Base-by-base conservation (phyloP, 73 alveolate species). In the Stentor coeruleus region DNA sequence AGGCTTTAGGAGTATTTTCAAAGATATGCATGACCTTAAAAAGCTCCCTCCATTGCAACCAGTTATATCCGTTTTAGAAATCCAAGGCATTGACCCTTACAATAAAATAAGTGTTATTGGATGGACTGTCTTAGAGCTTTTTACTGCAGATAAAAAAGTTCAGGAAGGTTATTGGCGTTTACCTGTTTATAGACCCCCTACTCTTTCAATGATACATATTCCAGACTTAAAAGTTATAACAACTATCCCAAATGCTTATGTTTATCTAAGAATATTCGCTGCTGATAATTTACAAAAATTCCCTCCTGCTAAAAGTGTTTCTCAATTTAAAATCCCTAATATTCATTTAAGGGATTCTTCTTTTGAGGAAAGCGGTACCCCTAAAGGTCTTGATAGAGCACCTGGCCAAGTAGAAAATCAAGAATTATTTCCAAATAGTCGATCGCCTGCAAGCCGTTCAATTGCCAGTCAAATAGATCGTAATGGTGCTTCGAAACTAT, bases 81-180 rank as follows among this genome's bases (percentile, higher is more conserved):
- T 94, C 15, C 90, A 94, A 73, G 91, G 89, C n/a, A 95, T 96
- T 1, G 89, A 88, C 77, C 35, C 79, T 74, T 57, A 74, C 3
- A 90, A 82, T 6, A 58, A 82, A 42, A 75, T 88, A 20, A 84
- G 81, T 59, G 87, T 95, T 3, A 88, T 84, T 83, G 98, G 97
- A 35, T 94, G 98, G 97, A 90, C 97, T 11, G 84, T 86, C 3
- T 89, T 94, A 11, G 97, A 94, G 74, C 84, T 94, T 35, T 94
- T 87, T 73, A 92, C 90, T 81, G 85, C 40, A 73, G 87, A 91
- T 77, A 88, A 85, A 74, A 88, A 89, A 42, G 75, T 94, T 15
- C 90, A 86, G 82, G 81, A 91, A 42, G 98, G 98, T 0, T 84
- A 84, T 76, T 91, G 91, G 87, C 89, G 91, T 74, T 49, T 94